Conservation (phyloP, 768 basidiomycete genomes). For the Scleroderma bovista region DNA sequence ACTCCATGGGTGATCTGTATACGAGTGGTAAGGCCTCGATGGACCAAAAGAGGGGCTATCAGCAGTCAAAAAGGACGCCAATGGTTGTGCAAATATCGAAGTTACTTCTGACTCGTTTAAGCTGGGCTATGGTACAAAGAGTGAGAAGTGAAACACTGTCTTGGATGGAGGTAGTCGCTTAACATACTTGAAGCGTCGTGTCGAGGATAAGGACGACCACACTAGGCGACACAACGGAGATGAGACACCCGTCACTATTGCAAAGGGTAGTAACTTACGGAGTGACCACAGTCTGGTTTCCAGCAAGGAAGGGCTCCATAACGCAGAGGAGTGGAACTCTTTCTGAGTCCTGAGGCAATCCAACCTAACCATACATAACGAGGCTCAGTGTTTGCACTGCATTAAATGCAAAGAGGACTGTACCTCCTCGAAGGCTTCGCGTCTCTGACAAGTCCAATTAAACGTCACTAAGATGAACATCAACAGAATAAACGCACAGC, state of each 20-base stretch:
- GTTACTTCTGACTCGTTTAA: conserved; percentile 76
- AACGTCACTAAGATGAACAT: background rate
- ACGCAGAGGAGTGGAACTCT: conserved; percentile 74
- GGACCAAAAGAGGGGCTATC: conserved; percentile 51
- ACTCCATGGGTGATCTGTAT: conserved; percentile 46
- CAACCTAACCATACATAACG: conserved; percentile 51
- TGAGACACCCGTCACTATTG: background rate
- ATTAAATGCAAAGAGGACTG: background rate
- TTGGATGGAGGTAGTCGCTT: conserved; percentile 8
- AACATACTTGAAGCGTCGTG: conserved; percentile 56
- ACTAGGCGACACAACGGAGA: conserved; percentile 33
- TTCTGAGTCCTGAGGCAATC: conserved; percentile 64
- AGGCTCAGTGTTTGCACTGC: too few species aligned
- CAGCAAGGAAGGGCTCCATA: conserved; percentile 74
- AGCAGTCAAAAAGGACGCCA: conserved; percentile 63
- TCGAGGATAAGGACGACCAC: conserved; percentile 85
- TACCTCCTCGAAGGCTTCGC: conserved; percentile 92
- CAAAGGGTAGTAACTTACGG: conserved; percentile 52
- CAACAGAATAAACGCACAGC: conserved; percentile 44
- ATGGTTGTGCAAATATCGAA: conserved; percentile 81
- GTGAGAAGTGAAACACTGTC: background rate
- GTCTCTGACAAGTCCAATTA: conserved; percentile 42
- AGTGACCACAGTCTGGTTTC: conserved; percentile 68
- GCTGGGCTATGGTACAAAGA: conserved; percentile 49
- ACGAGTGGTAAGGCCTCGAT: conserved; percentile 52